Evolutionary conservation across 1,284 basidiomycete genomes (phyloP).

Genomic region (Puccinia horiana): DNA sequence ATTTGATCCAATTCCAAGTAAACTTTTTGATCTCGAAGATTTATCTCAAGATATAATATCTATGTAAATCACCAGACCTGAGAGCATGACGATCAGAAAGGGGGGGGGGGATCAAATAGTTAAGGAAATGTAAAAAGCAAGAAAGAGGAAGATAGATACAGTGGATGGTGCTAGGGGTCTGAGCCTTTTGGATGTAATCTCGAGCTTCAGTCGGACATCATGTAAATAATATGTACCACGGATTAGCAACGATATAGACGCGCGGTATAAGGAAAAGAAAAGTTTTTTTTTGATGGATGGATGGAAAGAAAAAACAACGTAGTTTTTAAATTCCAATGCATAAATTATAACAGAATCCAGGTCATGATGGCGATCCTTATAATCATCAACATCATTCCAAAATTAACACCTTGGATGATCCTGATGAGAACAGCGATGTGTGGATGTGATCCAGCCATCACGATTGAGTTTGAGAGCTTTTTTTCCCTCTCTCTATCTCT

Average conservation of each 20-base stretch:
- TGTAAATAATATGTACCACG: no score
- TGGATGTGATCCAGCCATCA: neutral
- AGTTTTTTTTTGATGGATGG: neutral
- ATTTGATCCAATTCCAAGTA: neutral
- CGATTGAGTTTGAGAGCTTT: constrained; percentile 11
- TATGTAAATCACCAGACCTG: neutral
- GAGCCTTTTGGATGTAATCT: constrained; percentile 5
- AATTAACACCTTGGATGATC: constrained; percentile 8
- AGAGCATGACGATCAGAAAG: constrained; percentile 16
- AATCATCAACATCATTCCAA: constrained; percentile 10
- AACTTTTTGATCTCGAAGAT: constrained; percentile 16
- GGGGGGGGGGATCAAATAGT: neutral
- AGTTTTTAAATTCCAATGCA: neutral
- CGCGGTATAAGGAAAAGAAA: neutral
- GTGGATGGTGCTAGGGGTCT: constrained; percentile 19
- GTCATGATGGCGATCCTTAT: constrained; percentile 6
- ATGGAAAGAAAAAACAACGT: neutral
- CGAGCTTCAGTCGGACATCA: neutral
- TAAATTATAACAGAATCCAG: neutral
- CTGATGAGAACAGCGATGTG: constrained; percentile 4
- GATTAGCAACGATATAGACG: neutral
- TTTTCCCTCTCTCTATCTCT: neutral
- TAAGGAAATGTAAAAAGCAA: constrained; percentile 17
- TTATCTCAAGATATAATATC: neutral
- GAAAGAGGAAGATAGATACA: constrained; percentile 20